Evolutionary conservation across 352 stramenopile genomes (phyloP).

Genomic region (Phytophthora pistaciae): DNA sequence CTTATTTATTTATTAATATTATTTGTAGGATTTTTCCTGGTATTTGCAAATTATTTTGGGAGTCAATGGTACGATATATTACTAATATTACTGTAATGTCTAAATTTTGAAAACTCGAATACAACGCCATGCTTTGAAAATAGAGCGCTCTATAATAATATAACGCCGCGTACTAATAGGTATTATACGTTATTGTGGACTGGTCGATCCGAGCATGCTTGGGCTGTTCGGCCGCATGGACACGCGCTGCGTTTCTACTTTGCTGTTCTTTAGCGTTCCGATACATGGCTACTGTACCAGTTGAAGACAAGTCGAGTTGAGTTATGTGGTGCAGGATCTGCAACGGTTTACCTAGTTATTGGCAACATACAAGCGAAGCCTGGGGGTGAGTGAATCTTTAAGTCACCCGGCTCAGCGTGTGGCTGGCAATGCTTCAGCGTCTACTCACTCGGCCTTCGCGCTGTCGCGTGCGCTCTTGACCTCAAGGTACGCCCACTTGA

Average conservation of each 20-base stretch:
- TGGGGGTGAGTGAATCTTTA: not conserved
- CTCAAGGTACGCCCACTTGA: conserved; percentile 98
- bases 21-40: no score
- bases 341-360: conserved; percentile 9
- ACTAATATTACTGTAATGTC: no score
- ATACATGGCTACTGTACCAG: not conserved
- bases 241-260: not conserved
- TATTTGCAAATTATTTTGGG: no score
- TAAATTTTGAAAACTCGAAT: no score
- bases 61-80: no score
- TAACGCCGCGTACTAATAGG: no score
- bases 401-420: conserved; percentile 20
- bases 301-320: not conserved
- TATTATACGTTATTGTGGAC: no score
- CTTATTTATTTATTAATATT: no score
- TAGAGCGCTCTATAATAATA: no score
- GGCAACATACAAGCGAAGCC: conserved; percentile 34
- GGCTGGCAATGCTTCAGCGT: conserved; percentile 25
- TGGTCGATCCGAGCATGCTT: not conserved
- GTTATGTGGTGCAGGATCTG: conserved; percentile 2
- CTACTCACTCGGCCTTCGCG: conserved; percentile 36
- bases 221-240: not conserved
- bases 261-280: conserved; percentile 10
- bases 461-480: conserved; percentile 66
- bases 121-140: no score